Evolutionary conservation across 208 protist genomes (phyloP), one percentile per base, ranked within the genome.

Genomic region (Endotrypanum monterogeii): DNA sequence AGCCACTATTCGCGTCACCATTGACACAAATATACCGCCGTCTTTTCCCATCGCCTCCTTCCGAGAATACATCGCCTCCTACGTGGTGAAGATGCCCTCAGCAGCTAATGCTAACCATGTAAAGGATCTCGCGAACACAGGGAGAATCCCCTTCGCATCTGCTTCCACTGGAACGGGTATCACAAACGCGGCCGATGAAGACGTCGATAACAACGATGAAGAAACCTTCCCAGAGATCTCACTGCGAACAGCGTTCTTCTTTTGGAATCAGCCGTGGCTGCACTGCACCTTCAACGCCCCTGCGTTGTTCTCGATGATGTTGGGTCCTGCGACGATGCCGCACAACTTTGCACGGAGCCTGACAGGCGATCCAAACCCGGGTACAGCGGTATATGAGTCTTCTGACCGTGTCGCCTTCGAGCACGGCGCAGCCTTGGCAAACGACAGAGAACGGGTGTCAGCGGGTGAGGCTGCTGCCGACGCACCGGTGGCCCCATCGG

Each of bases 191-290:
- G 58, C 25, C 32, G 30, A 30, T 25, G 39, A 60, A n/a, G 18
- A 30, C 57, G 32, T 35, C 20, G 18, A 6, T 20, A 50, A 39
- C 32, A 23, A 18, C 46, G 18, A 30, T 32, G 32, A 41, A 41
- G 57, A 23, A 7, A 32, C n/a, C 1, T 74, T 66, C 46, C 69
- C 76, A 0, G 23, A 46, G 48, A 71, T 79, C 48, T 62, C 71
- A 4, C 28, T 60, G 20, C 67, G 20, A 50, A 78, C 63, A 11
- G 54, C 62, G 6, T 89, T 89, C 52, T 90, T 92, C 48, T 85
- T 82, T 30, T 82, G 82, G 57, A 89, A 85, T 28, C 83, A 87
- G 37, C 83, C 88, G 8, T 68, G 83, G 5, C 79, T 90, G 28
- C 78, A 89, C 63, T 84, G 78, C 48, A 23, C 87, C 18, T 74